A percentile compares a stretch with the other conserved stretches of the same genome.
Conservation (phyloP, 2,329 filamentous ascomycete species). For the Ophiostoma perfectum region DNA sequence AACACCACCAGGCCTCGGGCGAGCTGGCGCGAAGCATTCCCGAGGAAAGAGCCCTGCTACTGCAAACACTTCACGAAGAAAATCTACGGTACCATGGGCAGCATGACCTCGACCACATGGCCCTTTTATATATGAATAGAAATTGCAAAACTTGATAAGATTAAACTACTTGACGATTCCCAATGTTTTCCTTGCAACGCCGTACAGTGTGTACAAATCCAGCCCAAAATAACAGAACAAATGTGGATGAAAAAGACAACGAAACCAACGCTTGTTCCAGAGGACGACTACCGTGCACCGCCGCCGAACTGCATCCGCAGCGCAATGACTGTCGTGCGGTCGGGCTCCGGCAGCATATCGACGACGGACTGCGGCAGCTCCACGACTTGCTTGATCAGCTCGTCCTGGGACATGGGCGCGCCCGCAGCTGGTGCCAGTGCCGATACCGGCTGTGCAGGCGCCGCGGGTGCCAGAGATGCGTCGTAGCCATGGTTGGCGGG, state of each 20-base stretch:
- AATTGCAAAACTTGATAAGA: background rate
- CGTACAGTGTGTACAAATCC: constrained; percentile 5
- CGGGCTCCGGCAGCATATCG: constrained; percentile 67
- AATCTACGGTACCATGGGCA: constrained; percentile 15
- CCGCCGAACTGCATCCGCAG: constrained; percentile 45
- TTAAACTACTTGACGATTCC: background rate
- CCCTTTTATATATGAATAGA: no score
- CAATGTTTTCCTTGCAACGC: constrained; percentile 9
- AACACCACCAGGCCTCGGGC: background rate
- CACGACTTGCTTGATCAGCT: constrained; percentile 75
- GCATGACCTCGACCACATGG: background rate
- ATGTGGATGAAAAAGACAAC: background rate
- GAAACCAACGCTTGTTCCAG: no score
- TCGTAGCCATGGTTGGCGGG: constrained; percentile 31
- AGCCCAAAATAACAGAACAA: background rate
- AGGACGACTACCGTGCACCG: constrained; percentile 15
- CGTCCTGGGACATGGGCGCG: constrained; percentile 52
- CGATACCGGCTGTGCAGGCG: background rate
- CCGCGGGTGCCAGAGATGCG: constrained; percentile 28
- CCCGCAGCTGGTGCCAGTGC: constrained; percentile 19
- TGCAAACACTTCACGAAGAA: constrained; percentile 2
- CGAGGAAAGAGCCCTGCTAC: constrained; percentile 14
- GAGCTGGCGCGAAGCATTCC: background rate
- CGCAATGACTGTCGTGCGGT: constrained; percentile 73
- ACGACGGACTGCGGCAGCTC: constrained; percentile 74